These are phyloP conservation scores for Neonectria punicea DNA, from an alignment of 2,329 filamentous ascomycete genomes.

Conservation along the genomic window DNA sequence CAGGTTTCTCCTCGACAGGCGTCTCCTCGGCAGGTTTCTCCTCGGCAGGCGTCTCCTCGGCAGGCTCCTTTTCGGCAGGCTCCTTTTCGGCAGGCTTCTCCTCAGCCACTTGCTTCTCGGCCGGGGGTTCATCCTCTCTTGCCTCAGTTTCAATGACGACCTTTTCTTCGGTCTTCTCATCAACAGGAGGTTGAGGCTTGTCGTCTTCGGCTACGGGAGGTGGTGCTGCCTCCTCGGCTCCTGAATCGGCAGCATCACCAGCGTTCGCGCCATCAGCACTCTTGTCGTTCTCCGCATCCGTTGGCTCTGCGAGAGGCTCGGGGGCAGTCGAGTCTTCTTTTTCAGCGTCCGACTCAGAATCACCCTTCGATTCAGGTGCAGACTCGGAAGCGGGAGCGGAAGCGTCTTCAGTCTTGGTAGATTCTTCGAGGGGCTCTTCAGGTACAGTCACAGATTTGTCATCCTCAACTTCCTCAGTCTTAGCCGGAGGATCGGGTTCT, in stretches of 20 bases:
- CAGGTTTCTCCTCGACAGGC: not conserved
- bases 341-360: conserved; percentile 1
- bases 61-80: conserved; percentile 6
- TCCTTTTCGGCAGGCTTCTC: conserved; percentile 7
- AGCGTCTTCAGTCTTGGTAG: conserved; percentile 2
- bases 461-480: conserved; percentile 12
- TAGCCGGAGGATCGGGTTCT: conserved; percentile 7
- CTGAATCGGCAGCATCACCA: not conserved
- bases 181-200: not conserved
- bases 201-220: conserved; percentile 9
- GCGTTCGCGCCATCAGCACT: conserved; percentile 9
- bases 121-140: not conserved
- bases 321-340: conserved; percentile 18
- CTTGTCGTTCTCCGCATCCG: conserved; percentile 11
- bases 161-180: conserved; percentile 13
- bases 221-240: not conserved
- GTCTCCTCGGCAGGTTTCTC: not conserved
- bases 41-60: not conserved
- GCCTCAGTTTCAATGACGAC: not conserved
- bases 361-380: conserved; percentile 14
- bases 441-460: not conserved
- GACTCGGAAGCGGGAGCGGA: conserved; percentile 8
- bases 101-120: conserved; percentile 10
- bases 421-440: conserved; percentile 1
- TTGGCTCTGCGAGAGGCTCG: conserved; percentile 12